Conservation (phyloP, 176 grass and related monocot genomes). For the Oryza officinalis region DNA sequence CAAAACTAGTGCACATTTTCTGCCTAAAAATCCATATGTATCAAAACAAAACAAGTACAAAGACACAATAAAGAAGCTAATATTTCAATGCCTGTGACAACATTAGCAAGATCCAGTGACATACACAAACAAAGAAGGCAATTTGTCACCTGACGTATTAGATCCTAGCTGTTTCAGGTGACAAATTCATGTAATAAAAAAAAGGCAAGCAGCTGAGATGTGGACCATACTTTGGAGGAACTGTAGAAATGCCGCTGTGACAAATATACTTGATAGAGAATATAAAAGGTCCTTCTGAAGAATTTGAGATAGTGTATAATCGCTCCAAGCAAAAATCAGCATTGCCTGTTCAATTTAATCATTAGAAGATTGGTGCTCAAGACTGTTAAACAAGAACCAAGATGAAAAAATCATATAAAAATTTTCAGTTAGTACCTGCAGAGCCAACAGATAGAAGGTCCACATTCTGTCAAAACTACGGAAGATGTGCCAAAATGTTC, state of each 20-base stretch:
- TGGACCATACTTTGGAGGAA: constrained; percentile 78
- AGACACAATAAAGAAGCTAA: constrained; percentile 9
- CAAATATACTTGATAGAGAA: constrained; percentile 86
- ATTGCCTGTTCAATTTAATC: constrained; percentile 64
- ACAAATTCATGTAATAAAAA: not conserved
- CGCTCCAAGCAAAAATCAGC: constrained; percentile 84
- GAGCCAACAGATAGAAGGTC: constrained; percentile 91
- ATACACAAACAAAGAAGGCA: not conserved
- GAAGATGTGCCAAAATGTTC: constrained; percentile 96
- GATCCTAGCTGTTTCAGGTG: not conserved
- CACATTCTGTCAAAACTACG: constrained; percentile 98
- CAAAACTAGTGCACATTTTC: constrained; percentile 22
- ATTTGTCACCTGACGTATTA: constrained; percentile 5
- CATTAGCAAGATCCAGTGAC: constrained; percentile 14
- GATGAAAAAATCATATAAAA: not conserved
- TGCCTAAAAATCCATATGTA: constrained; percentile 4
- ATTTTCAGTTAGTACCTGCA: constrained; percentile 62
- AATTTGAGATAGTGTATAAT: constrained; percentile 56
- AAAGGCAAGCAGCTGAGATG: constrained; percentile 23
- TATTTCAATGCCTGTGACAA: not conserved
- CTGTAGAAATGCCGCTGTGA: constrained; percentile 82
- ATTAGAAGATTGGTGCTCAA: constrained; percentile 15
- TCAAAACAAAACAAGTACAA: not conserved
- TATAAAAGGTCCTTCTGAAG: constrained; percentile 73
- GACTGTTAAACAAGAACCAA: constrained; percentile 21